Evolutionary conservation across 345 rosid species (phyloP), one percentile per base, ranked within the genome.

Genomic region (Mallotus nudiflorus): DNA sequence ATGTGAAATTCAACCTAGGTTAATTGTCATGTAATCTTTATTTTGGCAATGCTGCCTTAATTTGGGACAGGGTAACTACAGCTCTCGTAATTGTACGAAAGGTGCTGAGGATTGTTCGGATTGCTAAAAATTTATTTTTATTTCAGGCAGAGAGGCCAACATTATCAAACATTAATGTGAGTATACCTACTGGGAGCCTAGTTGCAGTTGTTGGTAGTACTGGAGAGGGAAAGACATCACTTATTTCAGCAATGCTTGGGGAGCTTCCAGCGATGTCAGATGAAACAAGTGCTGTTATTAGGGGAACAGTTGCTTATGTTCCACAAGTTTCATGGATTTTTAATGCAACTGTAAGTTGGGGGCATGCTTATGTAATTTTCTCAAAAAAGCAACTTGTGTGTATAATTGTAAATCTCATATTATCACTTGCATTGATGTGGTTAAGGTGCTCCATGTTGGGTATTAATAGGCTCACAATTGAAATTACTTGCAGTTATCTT

Each of bases 251-350:
- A 68, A 92, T 95, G 97, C 97, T 95, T 42, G 98, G 99, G 76
- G 99, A 95, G 83, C 92, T 92, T 87, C 97, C 99, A 71, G 77
- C 96, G 31, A 59, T 78, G 52, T 84, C 91, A 50, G 88, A 88
- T 73, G 75, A 93, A 19, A 76, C 94, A 19, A 85, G 74, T 71
- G 97, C 81, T 69, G 79, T 82, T 59, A 76, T 87, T 63, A 87
- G 97, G 87, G 99, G 99, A 82, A 72, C 78, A 9, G 89, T 91
- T 57, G 96, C 98, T 79, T 95, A 95, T 90, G 98, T 95, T 78
- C 94, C 99, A 76, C 99, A 95, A 86, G 85, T 95, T 79, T 95
- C 98, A 19, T 95, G 99, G 99, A 95, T 95, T 79, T 95, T 95
- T 69, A 95, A 95, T 84, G 99, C 97, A 52, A 90, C 99, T 62